Conservation (phyloP, 257 asterid genomes). For the Orobanche coerulescens region DNA sequence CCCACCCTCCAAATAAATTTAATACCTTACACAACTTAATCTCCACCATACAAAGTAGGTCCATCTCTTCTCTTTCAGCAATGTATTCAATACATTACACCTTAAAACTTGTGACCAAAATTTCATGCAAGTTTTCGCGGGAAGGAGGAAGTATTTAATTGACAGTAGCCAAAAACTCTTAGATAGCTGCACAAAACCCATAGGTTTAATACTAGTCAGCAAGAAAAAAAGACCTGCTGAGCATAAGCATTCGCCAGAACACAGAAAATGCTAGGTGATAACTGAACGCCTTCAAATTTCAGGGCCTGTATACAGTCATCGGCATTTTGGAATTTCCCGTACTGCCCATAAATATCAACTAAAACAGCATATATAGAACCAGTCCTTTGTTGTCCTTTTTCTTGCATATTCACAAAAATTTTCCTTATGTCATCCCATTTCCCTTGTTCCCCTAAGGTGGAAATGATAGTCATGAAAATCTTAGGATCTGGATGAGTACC, state of each 20-base stretch:
- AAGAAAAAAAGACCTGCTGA: slow-evolving; percentile 50
- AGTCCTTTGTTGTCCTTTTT: slow-evolving; percentile 67
- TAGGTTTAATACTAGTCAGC: background rate
- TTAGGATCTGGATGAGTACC: slow-evolving; percentile 83
- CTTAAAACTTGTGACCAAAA: no score
- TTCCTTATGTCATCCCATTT: slow-evolving; percentile 54
- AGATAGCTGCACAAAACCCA: slow-evolving; percentile 3
- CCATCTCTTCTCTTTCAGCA: no score
- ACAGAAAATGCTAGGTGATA: slow-evolving; percentile 61
- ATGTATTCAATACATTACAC: no score
- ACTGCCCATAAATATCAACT: slow-evolving; percentile 82
- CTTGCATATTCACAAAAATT: slow-evolving; percentile 43
- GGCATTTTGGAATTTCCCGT: slow-evolving; percentile 56
- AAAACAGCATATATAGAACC: slow-evolving; percentile 67
- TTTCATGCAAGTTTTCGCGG: no score
- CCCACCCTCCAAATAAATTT: no score
- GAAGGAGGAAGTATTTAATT: no score
- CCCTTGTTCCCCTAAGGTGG: slow-evolving; percentile 73
- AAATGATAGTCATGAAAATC: slow-evolving; percentile 58
- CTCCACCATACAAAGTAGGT: no score
- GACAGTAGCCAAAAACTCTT: background rate
- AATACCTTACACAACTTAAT: no score
- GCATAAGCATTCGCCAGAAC: slow-evolving; percentile 92
- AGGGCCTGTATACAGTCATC: slow-evolving; percentile 59
- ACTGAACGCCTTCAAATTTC: slow-evolving; percentile 57